Evolutionary conservation across 495 filamentous ascomycete genomes (phyloP).

Genomic region (Annulohypoxylon stygium): DNA sequence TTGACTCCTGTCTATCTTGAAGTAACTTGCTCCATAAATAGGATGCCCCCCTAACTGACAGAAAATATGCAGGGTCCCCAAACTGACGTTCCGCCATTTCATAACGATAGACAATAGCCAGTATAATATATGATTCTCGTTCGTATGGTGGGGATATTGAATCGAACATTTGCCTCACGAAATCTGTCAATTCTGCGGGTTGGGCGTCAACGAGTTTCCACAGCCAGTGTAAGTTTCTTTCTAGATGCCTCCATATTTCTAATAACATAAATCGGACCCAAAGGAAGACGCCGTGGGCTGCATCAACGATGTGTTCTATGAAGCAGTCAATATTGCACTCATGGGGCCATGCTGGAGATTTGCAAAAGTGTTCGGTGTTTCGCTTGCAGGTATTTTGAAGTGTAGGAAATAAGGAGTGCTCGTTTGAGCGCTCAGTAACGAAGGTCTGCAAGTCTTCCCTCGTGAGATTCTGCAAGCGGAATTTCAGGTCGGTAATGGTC

Average conservation of each 20-base stretch:
- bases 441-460: constrained; percentile 14
- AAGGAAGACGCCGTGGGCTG: constrained; percentile 20
- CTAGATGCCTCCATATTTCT: constrained; percentile 2
- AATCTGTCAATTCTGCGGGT: not conserved
- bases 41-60: not conserved
- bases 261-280: constrained; percentile 11
- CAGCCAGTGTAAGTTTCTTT: not conserved
- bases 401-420: constrained; percentile 2
- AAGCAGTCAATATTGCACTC: constrained; percentile 5
- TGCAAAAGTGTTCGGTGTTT: not conserved
- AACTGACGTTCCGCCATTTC: too few relatives aligned
- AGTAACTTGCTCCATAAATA: constrained; percentile 4
- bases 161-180: constrained; percentile 13
- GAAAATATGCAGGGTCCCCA: not conserved
- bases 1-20: not conserved
- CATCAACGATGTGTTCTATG: constrained; percentile 2
- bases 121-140: constrained; percentile 17
- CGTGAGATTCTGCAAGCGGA: constrained; percentile 22
- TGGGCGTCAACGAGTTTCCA: constrained; percentile 9
- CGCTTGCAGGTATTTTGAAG: not conserved
- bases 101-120: constrained; percentile 8
- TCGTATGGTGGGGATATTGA: constrained; percentile 6
- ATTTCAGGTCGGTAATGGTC: constrained; percentile 10
- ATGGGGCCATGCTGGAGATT: not conserved
- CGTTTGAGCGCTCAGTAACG: constrained; percentile 4